Conservation (phyloP, 305 asterid genomes). For the Striga hermonthica region DNA sequence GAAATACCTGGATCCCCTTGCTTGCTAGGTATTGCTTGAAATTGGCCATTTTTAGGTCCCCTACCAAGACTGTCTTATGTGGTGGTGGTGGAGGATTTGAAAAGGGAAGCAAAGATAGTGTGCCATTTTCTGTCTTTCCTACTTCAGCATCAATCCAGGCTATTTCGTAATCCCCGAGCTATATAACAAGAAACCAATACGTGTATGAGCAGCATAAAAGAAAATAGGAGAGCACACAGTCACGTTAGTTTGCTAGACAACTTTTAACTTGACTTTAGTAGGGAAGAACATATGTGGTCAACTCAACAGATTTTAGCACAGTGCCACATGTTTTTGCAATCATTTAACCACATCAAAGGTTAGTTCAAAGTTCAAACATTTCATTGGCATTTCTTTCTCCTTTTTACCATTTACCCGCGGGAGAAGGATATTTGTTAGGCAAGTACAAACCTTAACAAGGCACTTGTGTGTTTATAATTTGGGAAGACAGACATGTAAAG, state of each 20-base stretch:
- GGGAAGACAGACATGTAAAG: no score
- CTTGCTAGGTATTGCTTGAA: slow-evolving; percentile 90
- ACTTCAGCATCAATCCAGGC: slow-evolving; percentile 98
- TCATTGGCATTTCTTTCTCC: neutral
- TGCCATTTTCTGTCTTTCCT: slow-evolving; percentile 68
- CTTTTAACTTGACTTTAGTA: slow-evolving; percentile 16
- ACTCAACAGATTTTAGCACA: neutral
- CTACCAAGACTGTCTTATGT: slow-evolving; percentile 93
- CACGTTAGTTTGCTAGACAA: neutral
- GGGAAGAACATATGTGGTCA: slow-evolving; percentile 14
- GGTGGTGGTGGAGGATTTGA: slow-evolving; percentile 71
- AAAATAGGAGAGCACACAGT: slow-evolving; percentile 5
- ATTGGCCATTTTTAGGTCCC: slow-evolving; percentile 94
- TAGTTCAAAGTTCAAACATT: no score
- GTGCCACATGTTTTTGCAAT: no score
- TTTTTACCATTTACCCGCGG: neutral
- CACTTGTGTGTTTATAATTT: no score
- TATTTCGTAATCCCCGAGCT: slow-evolving; percentile 94
- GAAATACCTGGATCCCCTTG: slow-evolving; percentile 79
- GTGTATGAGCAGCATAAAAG: neutral
- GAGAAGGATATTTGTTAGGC: neutral
- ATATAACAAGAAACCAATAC: slow-evolving; percentile 36
- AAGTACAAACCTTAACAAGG: no score
- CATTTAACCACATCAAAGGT: no score
- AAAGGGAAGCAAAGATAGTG: slow-evolving; percentile 69